phyloP scores from a whole-genome alignment of 2,329 filamentous ascomycete genomes.

The Dichotomopilus funicola region DNA sequence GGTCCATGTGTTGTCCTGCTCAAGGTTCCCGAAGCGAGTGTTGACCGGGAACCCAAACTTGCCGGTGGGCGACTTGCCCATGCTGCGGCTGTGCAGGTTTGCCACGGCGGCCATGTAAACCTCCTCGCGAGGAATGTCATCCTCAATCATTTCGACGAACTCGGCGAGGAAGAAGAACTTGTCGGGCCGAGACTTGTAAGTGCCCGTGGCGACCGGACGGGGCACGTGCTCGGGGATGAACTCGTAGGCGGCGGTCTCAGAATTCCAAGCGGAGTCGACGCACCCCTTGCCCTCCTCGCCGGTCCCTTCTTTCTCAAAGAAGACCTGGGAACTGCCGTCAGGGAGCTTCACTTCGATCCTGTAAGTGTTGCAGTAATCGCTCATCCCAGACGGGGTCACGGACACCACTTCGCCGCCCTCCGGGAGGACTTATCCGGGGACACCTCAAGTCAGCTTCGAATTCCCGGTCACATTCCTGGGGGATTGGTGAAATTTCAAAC shows the following conservation, averaged over 20 bases:
- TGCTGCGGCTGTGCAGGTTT: conserved; percentile 22
- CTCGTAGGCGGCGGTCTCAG: conserved; percentile 20
- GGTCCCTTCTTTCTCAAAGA: conserved; percentile 16
- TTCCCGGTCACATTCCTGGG: too few relatives aligned
- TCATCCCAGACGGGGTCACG: conserved; percentile 19
- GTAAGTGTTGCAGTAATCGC: conserved; percentile 17
- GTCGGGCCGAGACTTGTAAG: conserved; percentile 19
- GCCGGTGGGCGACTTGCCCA: conserved; percentile 21
- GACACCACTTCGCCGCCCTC: conserved; percentile 17
- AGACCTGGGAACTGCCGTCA: conserved; percentile 11
- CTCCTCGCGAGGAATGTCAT: conserved; percentile 19
- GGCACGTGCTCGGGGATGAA: conserved; percentile 24
- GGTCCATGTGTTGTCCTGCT: conserved; percentile 21
- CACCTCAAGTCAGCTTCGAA: not conserved
- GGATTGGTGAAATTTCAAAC: not conserved
- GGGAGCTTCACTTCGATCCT: conserved; percentile 16
- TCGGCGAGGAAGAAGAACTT: conserved; percentile 24
- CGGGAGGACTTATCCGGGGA: conserved; percentile 13
- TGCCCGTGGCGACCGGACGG: conserved; percentile 18
- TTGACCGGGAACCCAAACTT: conserved; percentile 22
- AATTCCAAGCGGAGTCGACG: conserved; percentile 20
- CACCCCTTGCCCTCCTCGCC: conserved; percentile 15
- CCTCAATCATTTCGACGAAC: conserved; percentile 24
- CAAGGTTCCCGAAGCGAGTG: conserved; percentile 16
- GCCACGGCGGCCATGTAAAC: conserved; percentile 20